Evolutionary conservation across 345 rosid genomes (phyloP), one percentile per base, ranked within the genome.

Genomic region (Euphorbia peplus): DNA sequence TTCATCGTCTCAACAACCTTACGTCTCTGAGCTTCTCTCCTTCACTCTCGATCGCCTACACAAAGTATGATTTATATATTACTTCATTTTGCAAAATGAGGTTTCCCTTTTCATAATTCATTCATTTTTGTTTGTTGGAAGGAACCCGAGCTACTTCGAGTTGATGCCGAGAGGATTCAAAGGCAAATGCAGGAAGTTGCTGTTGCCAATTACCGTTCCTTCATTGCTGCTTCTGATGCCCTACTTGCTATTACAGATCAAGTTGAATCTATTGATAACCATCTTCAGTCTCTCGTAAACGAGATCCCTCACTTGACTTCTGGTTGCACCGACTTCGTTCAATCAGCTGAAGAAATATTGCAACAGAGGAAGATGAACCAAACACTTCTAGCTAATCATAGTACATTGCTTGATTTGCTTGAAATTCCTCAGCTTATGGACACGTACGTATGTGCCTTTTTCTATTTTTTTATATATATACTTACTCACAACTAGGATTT

Each of bases 401-500:
- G 93, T 75, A 86, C 88, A 80, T 82, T 95, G 82, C 96, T 95
- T 50, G 99, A 95, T 79, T 87, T 95, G 87, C 99, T 95, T 68
- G 99, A 95, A 82, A 95, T 95, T 73, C 99, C 98, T 77, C 99
- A 95, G 80, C 99, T 95, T 66, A 95, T 95, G 99, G 99, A 95
- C 82, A 95, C 99, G 98, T 91, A 95, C 99, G 98, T 91, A 85
- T 56, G 95, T 81, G 64, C 53, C 77, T 77, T 52, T 39, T 16
- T 7, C 65, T 25, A 37, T 47, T 65, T 22, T 66, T 16, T n/a
- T n/a, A n/a, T n/a, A n/a, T n/a, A n/a, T n/a, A n/a, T n/a, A n/a
- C n/a, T n/a, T n/a, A n/a, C n/a, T n/a, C n/a, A n/a, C n/a, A n/a
- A n/a, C n/a, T n/a, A n/a, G n/a, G n/a, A n/a, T n/a, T n/a, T n/a